These are phyloP conservation scores for Castanea sativa DNA, from an alignment of 306 rosid genomes.

Conservation along the genomic window DNA sequence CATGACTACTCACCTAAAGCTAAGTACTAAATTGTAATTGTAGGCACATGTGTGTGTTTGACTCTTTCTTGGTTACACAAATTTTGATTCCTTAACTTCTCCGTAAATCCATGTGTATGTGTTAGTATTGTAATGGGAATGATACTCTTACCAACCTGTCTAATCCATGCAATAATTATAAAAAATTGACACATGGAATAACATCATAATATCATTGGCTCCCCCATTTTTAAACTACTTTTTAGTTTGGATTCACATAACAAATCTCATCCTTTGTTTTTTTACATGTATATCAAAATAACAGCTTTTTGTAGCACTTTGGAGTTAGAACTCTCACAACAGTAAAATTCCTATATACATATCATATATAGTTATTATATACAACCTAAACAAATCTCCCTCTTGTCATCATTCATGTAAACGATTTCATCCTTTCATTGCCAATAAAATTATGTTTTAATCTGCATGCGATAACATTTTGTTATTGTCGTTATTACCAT, in stretches of 20 bases:
- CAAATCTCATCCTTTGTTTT: background rate
- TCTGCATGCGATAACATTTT: background rate
- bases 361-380: no score
- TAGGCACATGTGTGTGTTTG: constrained; percentile 35
- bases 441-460: background rate
- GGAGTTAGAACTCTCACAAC: no score
- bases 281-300: background rate
- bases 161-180: background rate
- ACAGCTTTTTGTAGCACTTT: no score
- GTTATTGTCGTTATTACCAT: background rate
- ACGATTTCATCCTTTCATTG: background rate
- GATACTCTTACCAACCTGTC: background rate
- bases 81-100: constrained; percentile 46
- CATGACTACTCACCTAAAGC: background rate
- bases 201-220: background rate
- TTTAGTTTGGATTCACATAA: background rate
- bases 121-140: background rate
- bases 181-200: background rate
- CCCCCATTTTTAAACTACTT: background rate
- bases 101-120: constrained; percentile 33
- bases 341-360: no score
- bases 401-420: background rate
- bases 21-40: constrained; percentile 15
- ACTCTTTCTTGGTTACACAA: constrained; percentile 37
- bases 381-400: background rate